Evolutionary conservation across 106 monocot genomes (phyloP), one percentile per base, ranked within the genome.

Genomic region (Platanthera guangdongensis): DNA sequence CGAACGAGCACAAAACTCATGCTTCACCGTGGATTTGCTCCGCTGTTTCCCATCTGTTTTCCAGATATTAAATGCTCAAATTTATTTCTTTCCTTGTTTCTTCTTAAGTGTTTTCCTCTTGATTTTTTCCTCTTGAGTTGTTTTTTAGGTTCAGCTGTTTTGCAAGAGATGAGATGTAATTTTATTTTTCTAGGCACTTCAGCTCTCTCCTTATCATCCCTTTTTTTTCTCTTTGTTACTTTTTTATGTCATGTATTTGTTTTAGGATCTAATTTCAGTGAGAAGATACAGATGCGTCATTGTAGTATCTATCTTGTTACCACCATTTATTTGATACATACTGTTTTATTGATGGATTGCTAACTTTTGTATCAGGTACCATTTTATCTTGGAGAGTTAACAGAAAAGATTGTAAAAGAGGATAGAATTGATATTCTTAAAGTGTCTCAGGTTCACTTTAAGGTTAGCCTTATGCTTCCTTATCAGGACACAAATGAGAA

Each of bases 361-460:
- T 11, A 50, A 21, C 47, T 65, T 55, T 57, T 69, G 7, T 30
- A 21, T 52, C 51, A 95, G 95, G 88, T 91, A 8, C 86, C 89
- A 1, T 94, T 92, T 78, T 99, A 90, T 88, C 84, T 88, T 67
- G 90, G 88, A 62, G 99, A 94, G 74, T 78, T 99, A 78, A 85
- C 80, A 28, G 99, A 99, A 82, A 92, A 94, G 72, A 62, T 90
- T 74, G 50, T 74, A 50, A 80, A 88, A 60, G 88, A 88, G 51
- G 89, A 99, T 49, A 88, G 99, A 80, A 75, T 88, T 63, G 76
- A 85, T 15, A 77, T 92, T 79, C 69, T 94, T 15, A 99, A 90
- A 63, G 19, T 69, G 49, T 88, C 99, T 30, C 87, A 83, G 73
- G 82, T 82, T 68, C 89, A 90, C 6, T 82, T 99, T 69, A 99